Percentiles rank a stretch among this genome's conserved stretches.
Evolutionary conservation across 495 filamentous ascomycete genomes (phyloP).

Genomic region (Penicillium longicatenatum): DNA sequence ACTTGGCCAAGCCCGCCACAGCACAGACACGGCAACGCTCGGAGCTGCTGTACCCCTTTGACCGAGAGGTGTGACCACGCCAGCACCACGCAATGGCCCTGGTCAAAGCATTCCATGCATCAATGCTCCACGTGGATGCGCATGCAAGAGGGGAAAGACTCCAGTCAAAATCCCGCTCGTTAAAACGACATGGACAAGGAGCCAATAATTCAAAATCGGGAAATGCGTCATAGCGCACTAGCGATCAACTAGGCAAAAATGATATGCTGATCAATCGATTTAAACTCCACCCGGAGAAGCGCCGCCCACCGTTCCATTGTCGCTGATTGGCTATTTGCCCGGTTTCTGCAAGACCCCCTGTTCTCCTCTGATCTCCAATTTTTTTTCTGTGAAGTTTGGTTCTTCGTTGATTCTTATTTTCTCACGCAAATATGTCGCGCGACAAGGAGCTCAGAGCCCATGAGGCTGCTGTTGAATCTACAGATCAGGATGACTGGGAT

Average conservation of each 20-base stretch:
- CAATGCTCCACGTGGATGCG: not conserved
- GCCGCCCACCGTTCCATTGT: not conserved
- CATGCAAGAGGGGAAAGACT: not conserved
- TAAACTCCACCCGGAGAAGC: not conserved
- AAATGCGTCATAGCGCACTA: conserved; percentile 2
- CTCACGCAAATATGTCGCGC: conserved; percentile 4
- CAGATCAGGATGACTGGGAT: conserved; percentile 37
- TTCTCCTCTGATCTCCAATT: conserved; percentile 9
- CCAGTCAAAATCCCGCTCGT: not conserved
- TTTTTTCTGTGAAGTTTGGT: conserved; percentile 4
- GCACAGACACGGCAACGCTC: not conserved
- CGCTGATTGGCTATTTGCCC: conserved; percentile 3
- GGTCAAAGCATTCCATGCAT: not conserved
- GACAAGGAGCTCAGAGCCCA: conserved; percentile 24
- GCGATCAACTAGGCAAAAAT: not conserved
- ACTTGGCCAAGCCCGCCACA: conserved; percentile 7
- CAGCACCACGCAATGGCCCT: not conserved
- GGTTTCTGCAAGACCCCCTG: conserved; percentile 1
- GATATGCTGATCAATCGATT: not conserved
- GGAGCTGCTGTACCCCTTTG: not conserved
- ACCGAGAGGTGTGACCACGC: not conserved
- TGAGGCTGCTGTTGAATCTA: conserved; percentile 23
- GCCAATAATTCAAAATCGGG: not conserved
- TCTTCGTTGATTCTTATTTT: conserved; percentile 1
- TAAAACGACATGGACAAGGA: not conserved